Evolutionary conservation across 1,284 basidiomycete genomes (phyloP).

Genomic region (Puccinia hordei): DNA sequence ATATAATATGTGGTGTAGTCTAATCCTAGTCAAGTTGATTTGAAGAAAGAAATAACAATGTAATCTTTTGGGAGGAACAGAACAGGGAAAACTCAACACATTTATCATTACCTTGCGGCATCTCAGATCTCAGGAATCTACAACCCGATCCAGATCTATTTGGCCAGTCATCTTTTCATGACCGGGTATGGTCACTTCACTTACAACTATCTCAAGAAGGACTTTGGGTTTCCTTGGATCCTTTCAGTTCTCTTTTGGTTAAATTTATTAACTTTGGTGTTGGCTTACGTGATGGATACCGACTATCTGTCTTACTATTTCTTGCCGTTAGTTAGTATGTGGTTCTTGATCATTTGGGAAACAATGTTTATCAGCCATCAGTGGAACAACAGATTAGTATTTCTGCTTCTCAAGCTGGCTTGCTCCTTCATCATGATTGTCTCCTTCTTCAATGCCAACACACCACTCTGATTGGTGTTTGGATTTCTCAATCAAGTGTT

Average conservation of each 20-base stretch:
- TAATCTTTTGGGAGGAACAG: no score
- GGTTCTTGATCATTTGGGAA: slow-evolving; percentile 80
- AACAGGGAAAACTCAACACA: no score
- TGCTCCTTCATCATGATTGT: slow-evolving; percentile 69
- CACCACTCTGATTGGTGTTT: slow-evolving; percentile 70
- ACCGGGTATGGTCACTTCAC: slow-evolving; percentile 69
- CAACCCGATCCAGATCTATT: slow-evolving; percentile 80
- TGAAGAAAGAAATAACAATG: no score
- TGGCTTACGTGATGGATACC: slow-evolving; percentile 86
- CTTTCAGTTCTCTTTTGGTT: slow-evolving; percentile 76
- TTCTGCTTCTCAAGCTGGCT: slow-evolving; percentile 72
- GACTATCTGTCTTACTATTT: slow-evolving; percentile 87
- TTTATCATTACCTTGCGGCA: slow-evolving; percentile 82
- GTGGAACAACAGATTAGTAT: slow-evolving; percentile 71
- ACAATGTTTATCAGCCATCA: slow-evolving; percentile 73
- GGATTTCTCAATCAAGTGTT: slow-evolving; percentile 68
- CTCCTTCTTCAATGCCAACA: slow-evolving; percentile 69
- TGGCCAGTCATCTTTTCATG: slow-evolving; percentile 79
- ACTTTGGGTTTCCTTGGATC: slow-evolving; percentile 73
- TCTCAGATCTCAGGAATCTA: slow-evolving; percentile 86
- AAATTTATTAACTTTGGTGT: slow-evolving; percentile 75
- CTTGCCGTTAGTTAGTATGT: slow-evolving; percentile 69
- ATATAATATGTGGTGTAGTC: no score
- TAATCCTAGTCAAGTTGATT: no score
- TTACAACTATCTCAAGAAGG: slow-evolving; percentile 80